Base-by-base conservation (phyloP, 202 grass and related monocot genomes). In the Bolboschoenoplectus hybrid region DNA sequence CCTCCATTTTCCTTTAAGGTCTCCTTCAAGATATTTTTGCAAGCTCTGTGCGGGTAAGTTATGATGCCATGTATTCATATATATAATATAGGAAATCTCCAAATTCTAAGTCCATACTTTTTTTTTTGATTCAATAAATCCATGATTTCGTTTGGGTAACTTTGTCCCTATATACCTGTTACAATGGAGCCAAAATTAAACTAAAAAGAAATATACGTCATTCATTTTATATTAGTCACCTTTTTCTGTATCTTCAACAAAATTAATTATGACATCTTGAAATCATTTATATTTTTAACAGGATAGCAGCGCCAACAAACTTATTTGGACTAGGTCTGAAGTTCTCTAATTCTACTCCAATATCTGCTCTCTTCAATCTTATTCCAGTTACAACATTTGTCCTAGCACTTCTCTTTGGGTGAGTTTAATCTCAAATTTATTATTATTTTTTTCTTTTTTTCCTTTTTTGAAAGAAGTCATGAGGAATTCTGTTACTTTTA, bases 331-430 rank as follows among this genome's bases (percentile, higher is more conserved):
- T 97, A 11, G 89, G 89, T 61, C 88, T 97, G 60, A 91, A 93
- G 20, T 92, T 90, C 63, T 79, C 91, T 13, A 91, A 88, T 3
- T 82, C 94, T 47, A 87, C 94, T 26, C 87, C 91, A 0, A 85
- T 90, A 0, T 91, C 94, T 34, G 91, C 90, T 57, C 39, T 93
- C 67, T 90, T 90, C 76, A 97, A 92, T 14, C 83, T 87, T 47
- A 89, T 91, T 26, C 91, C 89, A 2, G 94, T 97, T 83, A 81
- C 89, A 5, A 92, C 83, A 43, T 97, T 97, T 81, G 80, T 93
- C 74, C 70, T 92, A 3, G 89, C 94, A 32, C 63, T 93, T 77
- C 64, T 90, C 60, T 85, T 96, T 52, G 85, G 94, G 91, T 95
- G 88, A 88, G 62, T 13, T 7, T 19, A 74, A 34, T 12, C 9